Conservation (phyloP, 352 stramenopile genomes). For the Ophiocytium majus region DNA sequence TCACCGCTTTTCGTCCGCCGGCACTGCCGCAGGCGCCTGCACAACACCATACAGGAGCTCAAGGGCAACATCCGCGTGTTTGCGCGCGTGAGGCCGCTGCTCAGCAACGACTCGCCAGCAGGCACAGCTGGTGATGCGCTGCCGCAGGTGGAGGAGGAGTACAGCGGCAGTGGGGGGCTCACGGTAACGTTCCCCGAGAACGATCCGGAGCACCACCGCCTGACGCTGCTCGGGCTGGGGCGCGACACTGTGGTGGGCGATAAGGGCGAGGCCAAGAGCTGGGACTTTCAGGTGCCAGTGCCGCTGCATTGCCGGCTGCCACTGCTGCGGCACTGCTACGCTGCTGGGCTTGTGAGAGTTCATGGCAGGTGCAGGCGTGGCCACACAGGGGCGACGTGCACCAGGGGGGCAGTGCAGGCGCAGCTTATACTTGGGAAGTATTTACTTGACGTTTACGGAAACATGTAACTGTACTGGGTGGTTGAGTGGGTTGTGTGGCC, state of each 20-base stretch:
- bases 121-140: background rate
- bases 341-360: no score
- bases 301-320: no score
- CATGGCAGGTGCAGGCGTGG: no score
- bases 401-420: no score
- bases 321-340: no score
- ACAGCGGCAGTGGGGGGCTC: conserved; percentile 60
- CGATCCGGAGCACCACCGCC: conserved; percentile 4
- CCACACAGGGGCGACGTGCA: no score
- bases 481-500: no score
- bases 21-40: background rate
- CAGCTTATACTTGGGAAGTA: no score
- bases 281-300: conserved; percentile 32
- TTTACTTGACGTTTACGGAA: no score
- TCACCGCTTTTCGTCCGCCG: no score
- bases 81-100: conserved; percentile 80
- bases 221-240: background rate
- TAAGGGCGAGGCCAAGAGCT: conserved; percentile 19
- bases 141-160: no score
- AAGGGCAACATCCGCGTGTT: conserved; percentile 98
- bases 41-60: conserved; percentile 77
- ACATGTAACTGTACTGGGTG: no score
- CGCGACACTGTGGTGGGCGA: conserved; percentile 5
- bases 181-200: conserved; percentile 52
- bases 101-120: conserved; percentile 54